Percentiles rank a stretch among this genome's conserved stretches.
These are phyloP conservation scores for Penicillium subrubescens DNA, from an alignment of 495 filamentous ascomycete species.

Conservation along the genomic window DNA sequence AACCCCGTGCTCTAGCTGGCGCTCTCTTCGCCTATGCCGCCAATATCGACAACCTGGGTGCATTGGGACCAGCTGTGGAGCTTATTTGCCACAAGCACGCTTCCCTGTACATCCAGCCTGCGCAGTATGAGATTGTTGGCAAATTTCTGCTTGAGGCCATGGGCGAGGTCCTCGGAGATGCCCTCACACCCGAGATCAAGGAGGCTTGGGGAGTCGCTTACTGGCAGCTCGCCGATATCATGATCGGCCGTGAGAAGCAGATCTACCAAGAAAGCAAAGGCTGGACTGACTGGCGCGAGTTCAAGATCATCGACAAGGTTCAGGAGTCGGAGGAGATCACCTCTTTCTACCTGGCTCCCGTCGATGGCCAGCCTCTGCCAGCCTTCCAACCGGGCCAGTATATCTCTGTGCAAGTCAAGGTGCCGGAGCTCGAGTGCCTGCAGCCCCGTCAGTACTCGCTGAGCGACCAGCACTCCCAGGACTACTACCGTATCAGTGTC, in stretches of 20 bases:
- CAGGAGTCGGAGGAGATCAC: slow-evolving; percentile 65
- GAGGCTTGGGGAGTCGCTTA: slow-evolving; percentile 75
- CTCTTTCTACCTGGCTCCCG: slow-evolving; percentile 70
- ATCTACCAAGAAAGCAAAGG: slow-evolving; percentile 57
- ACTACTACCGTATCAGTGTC: slow-evolving; percentile 71
- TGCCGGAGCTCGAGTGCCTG: slow-evolving; percentile 57
- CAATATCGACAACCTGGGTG: slow-evolving; percentile 69
- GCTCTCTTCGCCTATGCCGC: slow-evolving; percentile 71
- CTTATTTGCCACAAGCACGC: slow-evolving; percentile 77
- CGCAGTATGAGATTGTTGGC: slow-evolving; percentile 70
- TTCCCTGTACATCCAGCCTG: slow-evolving; percentile 67
- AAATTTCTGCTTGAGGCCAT: slow-evolving; percentile 69
- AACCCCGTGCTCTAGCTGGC: slow-evolving; percentile 64
- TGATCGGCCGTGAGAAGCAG: slow-evolving; percentile 64
- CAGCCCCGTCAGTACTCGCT: slow-evolving; percentile 78
- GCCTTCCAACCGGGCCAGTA: slow-evolving; percentile 69
- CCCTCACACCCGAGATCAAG: slow-evolving; percentile 64
- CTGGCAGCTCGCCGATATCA: slow-evolving; percentile 67
- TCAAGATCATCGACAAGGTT: slow-evolving; percentile 64
- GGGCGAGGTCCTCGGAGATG: slow-evolving; percentile 64
- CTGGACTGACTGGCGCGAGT: slow-evolving; percentile 68
- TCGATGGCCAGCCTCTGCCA: slow-evolving; percentile 62
- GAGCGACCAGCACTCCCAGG: slow-evolving; percentile 57
- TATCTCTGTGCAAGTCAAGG: slow-evolving; percentile 60
- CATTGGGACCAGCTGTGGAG: slow-evolving; percentile 63